phyloP scores from a whole-genome alignment of 2,329 filamentous ascomycete species.

The Boeremia exigua region DNA sequence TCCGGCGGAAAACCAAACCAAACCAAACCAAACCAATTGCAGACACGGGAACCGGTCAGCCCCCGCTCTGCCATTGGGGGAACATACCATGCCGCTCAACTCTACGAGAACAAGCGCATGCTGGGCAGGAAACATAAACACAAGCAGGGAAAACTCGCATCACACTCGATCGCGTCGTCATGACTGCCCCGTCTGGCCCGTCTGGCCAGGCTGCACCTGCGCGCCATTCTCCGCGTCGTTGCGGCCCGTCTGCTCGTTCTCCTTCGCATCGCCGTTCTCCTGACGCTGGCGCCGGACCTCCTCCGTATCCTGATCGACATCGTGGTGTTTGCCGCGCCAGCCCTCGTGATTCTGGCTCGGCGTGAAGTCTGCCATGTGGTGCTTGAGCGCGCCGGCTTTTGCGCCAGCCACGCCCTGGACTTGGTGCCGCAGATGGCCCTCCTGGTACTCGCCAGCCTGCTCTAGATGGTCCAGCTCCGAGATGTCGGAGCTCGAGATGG shows the following conservation, averaged over 20 bases:
- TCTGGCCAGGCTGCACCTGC: no score
- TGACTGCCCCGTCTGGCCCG: background rate
- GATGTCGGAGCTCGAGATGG: constrained; percentile 63
- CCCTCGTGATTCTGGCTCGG: constrained; percentile 33
- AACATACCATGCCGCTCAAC: no score
- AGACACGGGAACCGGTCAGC: no score
- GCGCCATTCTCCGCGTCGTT: background rate
- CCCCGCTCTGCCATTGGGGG: no score
- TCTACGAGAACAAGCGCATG: no score
- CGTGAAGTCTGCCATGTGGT: constrained; percentile 33
- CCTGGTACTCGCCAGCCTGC: constrained; percentile 26
- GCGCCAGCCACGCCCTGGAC: constrained; percentile 33
- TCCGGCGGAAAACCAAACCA: background rate
- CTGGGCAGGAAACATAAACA: no score
- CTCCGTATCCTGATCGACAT: constrained; percentile 22
- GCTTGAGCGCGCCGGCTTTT: constrained; percentile 32
- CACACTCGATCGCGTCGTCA: background rate
- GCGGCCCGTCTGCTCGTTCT: background rate
- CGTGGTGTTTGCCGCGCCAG: constrained; percentile 29
- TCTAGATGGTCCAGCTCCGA: constrained; percentile 59
- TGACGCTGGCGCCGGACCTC: constrained; percentile 6
- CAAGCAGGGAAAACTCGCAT: no score
- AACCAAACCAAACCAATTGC: background rate
- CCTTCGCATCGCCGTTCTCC: background rate
- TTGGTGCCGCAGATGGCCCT: constrained; percentile 38